A percentile compares a stretch with the other conserved stretches of the same genome.
Evolutionary conservation across 2,329 filamentous ascomycete genomes (phyloP).

Genomic region (Cordyceps farinosa): DNA sequence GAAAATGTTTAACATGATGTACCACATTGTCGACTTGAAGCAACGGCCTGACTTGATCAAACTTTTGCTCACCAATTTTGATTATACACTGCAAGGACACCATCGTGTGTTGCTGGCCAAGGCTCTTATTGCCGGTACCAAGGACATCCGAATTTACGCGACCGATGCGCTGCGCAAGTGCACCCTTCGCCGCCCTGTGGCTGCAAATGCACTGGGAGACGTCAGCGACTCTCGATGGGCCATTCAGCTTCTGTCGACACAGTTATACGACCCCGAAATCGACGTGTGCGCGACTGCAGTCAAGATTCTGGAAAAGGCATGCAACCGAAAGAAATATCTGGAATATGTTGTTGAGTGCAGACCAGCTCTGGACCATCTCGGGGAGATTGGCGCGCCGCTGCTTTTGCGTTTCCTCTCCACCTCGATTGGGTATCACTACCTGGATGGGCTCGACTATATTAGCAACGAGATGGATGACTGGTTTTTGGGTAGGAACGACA

Average conservation of each 20-base stretch:
- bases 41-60: slow-evolving; percentile 90
- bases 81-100: slow-evolving; percentile 85
- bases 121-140: slow-evolving; percentile 84
- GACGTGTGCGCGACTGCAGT: slow-evolving; percentile 95
- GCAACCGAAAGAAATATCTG: slow-evolving; percentile 83
- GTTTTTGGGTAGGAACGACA: slow-evolving; percentile 95
- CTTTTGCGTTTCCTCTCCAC: slow-evolving; percentile 91
- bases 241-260: slow-evolving; percentile 93
- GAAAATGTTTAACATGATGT: slow-evolving; percentile 99
- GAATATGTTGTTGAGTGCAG: slow-evolving; percentile 97
- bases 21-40: slow-evolving; percentile 90
- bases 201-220: slow-evolving; percentile 33
- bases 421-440: slow-evolving; percentile 94
- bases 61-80: slow-evolving; percentile 82
- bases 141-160: slow-evolving; percentile 85
- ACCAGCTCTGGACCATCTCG: slow-evolving; percentile 88
- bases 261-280: slow-evolving; percentile 94
- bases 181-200: slow-evolving; percentile 52
- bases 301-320: slow-evolving; percentile 95
- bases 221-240: slow-evolving; percentile 85
- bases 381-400: slow-evolving; percentile 92
- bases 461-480: slow-evolving; percentile 99
- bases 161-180: slow-evolving; percentile 87
- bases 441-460: slow-evolving; percentile 96
- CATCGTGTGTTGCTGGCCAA: slow-evolving; percentile 91